Evolutionary conservation across 306 rosid genomes (phyloP).

Genomic region (Dalbergia oliveri): DNA sequence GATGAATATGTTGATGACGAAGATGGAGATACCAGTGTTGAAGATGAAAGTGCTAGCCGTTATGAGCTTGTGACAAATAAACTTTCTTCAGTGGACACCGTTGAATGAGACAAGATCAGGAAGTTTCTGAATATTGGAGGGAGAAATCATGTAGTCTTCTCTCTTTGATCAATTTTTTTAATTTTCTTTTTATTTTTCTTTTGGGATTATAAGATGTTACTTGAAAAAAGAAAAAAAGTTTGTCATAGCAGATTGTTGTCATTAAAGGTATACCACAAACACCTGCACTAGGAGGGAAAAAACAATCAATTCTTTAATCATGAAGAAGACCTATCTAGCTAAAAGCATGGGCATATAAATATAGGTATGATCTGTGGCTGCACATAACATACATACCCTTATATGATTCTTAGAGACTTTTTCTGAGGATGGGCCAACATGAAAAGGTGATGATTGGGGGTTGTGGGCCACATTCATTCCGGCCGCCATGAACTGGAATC

Average conservation of each 20-base stretch:
- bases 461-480: constrained; percentile 38
- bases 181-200: background rate
- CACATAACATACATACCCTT: constrained; percentile 35
- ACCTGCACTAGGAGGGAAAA: background rate
- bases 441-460: constrained; percentile 40
- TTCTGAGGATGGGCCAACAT: constrained; percentile 9
- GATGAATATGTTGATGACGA: constrained; percentile 47
- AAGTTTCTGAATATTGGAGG: constrained; percentile 33
- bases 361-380: constrained; percentile 2
- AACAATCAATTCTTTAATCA: constrained; percentile 35
- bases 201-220: constrained; percentile 16
- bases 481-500: constrained; percentile 36
- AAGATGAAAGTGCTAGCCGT: constrained; percentile 41
- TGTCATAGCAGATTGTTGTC: constrained; percentile 23
- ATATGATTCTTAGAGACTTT: background rate
- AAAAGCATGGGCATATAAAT: constrained; percentile 8
- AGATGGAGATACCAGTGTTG: constrained; percentile 45
- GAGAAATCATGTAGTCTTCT: background rate
- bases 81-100: constrained; percentile 59
- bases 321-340: constrained; percentile 18
- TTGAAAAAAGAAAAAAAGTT: background rate
- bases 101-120: constrained; percentile 58
- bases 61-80: constrained; percentile 56
- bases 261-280: constrained; percentile 32
- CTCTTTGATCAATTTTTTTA: too few relatives aligned